Base-by-base conservation (phyloP, 108 stramenopile genomes). In the Parmales sp. region DNA sequence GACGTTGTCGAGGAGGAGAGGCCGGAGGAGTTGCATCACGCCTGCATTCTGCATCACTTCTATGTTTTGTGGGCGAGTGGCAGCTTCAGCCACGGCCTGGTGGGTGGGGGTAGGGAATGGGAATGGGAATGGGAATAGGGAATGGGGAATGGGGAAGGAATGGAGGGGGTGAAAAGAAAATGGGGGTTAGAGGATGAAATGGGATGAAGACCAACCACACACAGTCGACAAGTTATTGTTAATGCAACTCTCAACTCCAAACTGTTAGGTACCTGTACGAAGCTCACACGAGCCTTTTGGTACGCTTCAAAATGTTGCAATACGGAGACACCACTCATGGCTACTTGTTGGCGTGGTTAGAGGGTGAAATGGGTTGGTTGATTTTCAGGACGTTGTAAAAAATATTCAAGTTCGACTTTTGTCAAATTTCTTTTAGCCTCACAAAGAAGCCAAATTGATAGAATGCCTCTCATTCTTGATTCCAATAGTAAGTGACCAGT, bases 11-110 rank as follows among this genome's bases (percentile, higher is more conserved):
- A 85, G 66, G 1, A 85, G 67, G 2, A 85, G 70, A 11, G 84
- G 84, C 22, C 84, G 72, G 43, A 85, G 69, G 1, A 85, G 76
- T 70, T 85, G 84, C 84, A 85, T 85, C 0, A 81, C 82, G n/a
- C 84, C 84, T 0, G 82, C 82, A 68, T 85, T 85, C 34, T 83
- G 80, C 82, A 85, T 81, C 28, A 83, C 78, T 45, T 85, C 84
- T 48, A 85, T 83, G 45, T 83, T 83, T 50, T 83, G 82, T 5
- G 84, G 84, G 39, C 84, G 64, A 0, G 84, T 83, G 0, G 82
- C 84, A 25, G 82, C 82, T 43, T 85, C 84, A 0, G 84, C 84
- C 18, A 85, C 82, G 6, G 83, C 81, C 68, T 85, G 84, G n/a
- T n/a, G n/a, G 41, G 41, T 43, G 29, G 26, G 0, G 54, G 54